Evolutionary conservation across 768 basidiomycete genomes (phyloP).

Genomic region (Agaricus sinodeliciosus): DNA sequence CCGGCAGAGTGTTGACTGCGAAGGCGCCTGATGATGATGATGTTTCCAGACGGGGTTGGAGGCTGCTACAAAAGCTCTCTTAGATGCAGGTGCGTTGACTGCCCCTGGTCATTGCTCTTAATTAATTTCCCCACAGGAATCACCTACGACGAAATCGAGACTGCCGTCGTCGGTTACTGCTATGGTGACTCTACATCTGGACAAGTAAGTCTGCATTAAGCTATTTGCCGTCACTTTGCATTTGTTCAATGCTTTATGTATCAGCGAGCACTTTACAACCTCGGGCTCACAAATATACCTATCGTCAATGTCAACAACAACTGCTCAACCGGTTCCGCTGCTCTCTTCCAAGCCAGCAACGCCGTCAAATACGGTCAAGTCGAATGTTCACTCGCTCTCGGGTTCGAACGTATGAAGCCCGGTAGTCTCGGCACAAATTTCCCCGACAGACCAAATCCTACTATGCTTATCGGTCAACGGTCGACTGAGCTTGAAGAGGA

Average conservation of each 20-base stretch:
- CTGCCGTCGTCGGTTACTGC: slow-evolving; percentile 71
- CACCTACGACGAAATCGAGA: slow-evolving; percentile 70
- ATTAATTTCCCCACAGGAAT: slow-evolving; percentile 45
- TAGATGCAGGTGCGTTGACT: slow-evolving; percentile 60
- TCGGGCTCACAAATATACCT: slow-evolving; percentile 79
- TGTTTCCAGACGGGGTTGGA: slow-evolving; percentile 72
- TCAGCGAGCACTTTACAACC: slow-evolving; percentile 72
- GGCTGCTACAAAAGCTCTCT: slow-evolving; percentile 79
- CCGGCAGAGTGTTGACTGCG: not conserved
- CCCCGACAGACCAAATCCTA: slow-evolving; percentile 47
- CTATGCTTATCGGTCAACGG: slow-evolving; percentile 34
- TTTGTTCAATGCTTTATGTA: not conserved
- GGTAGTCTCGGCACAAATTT: slow-evolving; percentile 67
- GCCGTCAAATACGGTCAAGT: slow-evolving; percentile 62
- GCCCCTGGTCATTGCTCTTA: not conserved
- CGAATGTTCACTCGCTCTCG: slow-evolving; percentile 75
- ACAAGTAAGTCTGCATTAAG: slow-evolving; percentile 37
- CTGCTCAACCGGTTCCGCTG: slow-evolving; percentile 77
- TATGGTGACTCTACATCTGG: slow-evolving; percentile 78
- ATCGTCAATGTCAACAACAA: slow-evolving; percentile 87
- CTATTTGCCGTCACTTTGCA: not conserved
- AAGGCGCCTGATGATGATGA: not conserved
- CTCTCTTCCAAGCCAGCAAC: slow-evolving; percentile 68
- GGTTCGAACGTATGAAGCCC: slow-evolving; percentile 81
- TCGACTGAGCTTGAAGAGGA: slow-evolving; percentile 41